Percentiles rank a stretch among this genome's conserved stretches.
These are phyloP conservation scores for Conticribra guillardii DNA, from an alignment of 108 stramenopile genomes.

Conservation along the genomic window DNA sequence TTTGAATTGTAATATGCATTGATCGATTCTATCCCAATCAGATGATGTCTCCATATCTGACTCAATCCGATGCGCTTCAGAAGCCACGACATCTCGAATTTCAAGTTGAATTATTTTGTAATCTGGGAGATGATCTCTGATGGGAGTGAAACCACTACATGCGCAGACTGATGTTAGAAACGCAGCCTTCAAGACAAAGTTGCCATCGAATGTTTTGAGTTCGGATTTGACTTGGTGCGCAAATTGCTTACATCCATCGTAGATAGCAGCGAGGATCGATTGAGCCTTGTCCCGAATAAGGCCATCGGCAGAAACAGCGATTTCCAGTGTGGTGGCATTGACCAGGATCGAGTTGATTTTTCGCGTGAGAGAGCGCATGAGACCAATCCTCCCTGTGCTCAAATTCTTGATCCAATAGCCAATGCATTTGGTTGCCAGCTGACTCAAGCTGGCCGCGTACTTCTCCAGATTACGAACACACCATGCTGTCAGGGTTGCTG, in stretches of 20 bases:
- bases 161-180: conserved; percentile 13
- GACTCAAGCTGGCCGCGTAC: not conserved
- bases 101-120: conserved; percentile 13
- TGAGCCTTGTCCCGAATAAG: too few species aligned
- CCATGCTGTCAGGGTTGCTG: not conserved
- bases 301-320: conserved; percentile 19
- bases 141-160: conserved; percentile 2
- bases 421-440: not conserved
- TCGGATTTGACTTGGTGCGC: conserved; percentile 1
- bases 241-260: conserved; percentile 11
- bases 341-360: conserved; percentile 24
- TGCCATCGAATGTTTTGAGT: conserved; percentile 21
- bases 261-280: not conserved
- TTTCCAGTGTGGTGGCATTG: conserved; percentile 12
- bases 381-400: not conserved
- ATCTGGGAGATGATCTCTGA: conserved; percentile 15
- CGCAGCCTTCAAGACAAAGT: conserved; percentile 13
- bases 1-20: conserved; percentile 30
- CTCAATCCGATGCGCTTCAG: conserved; percentile 42
- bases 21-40: conserved; percentile 56
- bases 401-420: conserved; percentile 5
- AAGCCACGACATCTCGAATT: conserved; percentile 32
- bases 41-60: conserved; percentile 41
- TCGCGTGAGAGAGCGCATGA: conserved; percentile 10
- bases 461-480: not conserved